These are phyloP conservation scores for Nyssa sinensis DNA, from an alignment of 148 eudicot species.

Conservation along the genomic window DNA sequence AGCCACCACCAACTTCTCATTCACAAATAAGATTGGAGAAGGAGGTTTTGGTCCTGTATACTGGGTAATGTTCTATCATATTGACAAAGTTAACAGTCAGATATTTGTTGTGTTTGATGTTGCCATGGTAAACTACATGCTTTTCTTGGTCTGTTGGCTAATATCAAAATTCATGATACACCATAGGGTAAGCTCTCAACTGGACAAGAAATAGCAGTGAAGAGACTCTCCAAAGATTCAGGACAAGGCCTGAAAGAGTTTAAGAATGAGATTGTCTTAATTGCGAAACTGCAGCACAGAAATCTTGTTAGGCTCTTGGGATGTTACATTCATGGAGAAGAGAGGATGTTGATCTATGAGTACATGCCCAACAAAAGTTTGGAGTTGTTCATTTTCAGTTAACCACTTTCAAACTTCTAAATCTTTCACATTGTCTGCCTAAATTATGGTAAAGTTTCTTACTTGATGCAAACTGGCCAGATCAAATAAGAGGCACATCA, in stretches of 20 bases:
- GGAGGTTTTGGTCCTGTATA: conserved; percentile 15
- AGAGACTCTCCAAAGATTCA: conserved; percentile 7
- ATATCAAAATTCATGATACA: background rate
- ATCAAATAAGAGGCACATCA: conserved; percentile 4
- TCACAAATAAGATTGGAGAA: conserved; percentile 11
- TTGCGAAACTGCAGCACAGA: conserved; percentile 9
- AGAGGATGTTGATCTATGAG: conserved; percentile 13
- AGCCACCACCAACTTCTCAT: conserved; percentile 19
- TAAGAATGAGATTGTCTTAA: conserved; percentile 11
- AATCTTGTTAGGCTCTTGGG: conserved; percentile 9
- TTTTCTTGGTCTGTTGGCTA: background rate
- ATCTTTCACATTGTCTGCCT: background rate
- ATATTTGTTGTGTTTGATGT: background rate
- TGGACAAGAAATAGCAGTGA: conserved; percentile 14
- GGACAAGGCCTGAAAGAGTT: conserved; percentile 11
- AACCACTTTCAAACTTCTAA: background rate
- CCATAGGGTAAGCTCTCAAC: background rate
- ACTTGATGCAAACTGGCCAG: background rate
- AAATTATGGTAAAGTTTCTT: background rate
- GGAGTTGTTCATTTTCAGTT: background rate
- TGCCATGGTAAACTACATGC: background rate
- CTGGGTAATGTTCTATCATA: background rate
- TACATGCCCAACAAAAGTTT: conserved; percentile 11
- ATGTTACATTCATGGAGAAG: conserved; percentile 9
- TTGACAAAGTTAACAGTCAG: background rate